These are phyloP conservation scores for Hydrangea macrophylla DNA, from an alignment of 148 eudicot genomes.

Conservation along the genomic window DNA sequence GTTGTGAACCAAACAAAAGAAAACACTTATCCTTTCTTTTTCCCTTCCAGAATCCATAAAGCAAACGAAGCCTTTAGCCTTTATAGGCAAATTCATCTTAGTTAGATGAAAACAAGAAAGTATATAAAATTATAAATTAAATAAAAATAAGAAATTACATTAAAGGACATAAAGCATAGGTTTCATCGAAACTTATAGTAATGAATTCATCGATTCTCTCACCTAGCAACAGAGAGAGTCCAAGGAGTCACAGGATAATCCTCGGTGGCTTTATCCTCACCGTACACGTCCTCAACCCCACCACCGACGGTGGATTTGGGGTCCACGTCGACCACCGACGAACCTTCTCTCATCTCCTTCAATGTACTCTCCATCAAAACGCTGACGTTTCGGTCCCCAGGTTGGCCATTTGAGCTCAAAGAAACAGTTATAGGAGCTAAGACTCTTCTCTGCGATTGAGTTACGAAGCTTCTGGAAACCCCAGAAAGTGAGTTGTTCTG, in stretches of 20 bases:
- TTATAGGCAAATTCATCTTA: no score
- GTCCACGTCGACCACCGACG: conserved; percentile 33
- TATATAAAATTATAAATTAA: background rate
- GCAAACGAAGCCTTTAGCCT: no score
- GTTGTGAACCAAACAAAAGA: no score
- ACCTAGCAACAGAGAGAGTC: conserved; percentile 94
- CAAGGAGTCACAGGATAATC: conserved; percentile 84
- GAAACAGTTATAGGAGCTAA: conserved; percentile 49
- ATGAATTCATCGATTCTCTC: background rate
- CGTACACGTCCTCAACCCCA: conserved; percentile 80
- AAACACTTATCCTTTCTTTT: no score
- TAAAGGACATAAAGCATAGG: conserved; percentile 26
- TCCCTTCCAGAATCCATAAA: no score
- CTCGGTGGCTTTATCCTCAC: conserved; percentile 86
- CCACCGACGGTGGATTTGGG: conserved; percentile 46
- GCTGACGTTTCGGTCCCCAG: conserved; percentile 51
- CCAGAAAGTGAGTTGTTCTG: conserved; percentile 68
- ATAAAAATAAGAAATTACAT: background rate
- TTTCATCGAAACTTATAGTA: conserved; percentile 28
- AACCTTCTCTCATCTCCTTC: conserved; percentile 40
- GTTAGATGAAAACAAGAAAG: background rate
- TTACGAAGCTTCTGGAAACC: conserved; percentile 36
- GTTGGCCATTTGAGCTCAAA: conserved; percentile 49
- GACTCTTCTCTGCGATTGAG: conserved; percentile 34
- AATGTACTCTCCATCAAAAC: conserved; percentile 52